phyloP scores from a whole-genome alignment of 192 early-diverging fungal species.

The Chytriomyces confervae region DNA sequence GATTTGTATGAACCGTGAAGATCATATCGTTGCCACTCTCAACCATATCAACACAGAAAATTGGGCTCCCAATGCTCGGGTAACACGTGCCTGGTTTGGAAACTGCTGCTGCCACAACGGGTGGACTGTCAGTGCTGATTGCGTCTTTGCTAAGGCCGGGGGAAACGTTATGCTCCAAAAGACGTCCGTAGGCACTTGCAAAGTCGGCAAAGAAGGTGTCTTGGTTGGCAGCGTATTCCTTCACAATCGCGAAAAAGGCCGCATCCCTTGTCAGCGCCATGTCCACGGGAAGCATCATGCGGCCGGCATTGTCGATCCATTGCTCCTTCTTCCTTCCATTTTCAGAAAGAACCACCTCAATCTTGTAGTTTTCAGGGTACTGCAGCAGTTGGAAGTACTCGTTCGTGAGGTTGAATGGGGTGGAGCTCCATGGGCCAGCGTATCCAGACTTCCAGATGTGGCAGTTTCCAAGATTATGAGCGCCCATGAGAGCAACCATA shows the following conservation, averaged over 20 bases:
- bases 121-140: too few species aligned
- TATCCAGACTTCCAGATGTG: slow-evolving; percentile 71
- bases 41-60: not conserved
- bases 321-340: not conserved
- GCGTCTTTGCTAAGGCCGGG: not conserved
- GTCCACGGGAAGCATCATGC: slow-evolving; percentile 12
- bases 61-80: not conserved
- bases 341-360: not conserved
- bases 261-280: slow-evolving; percentile 26
- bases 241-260: not conserved
- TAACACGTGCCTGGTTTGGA: not conserved
- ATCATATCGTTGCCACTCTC: not conserved
- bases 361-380: not conserved
- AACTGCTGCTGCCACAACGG: too few species aligned
- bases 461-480: slow-evolving; percentile 69
- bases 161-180: slow-evolving; percentile 1
- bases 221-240: slow-evolving; percentile 30
- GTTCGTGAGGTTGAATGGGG: slow-evolving; percentile 45
- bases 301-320: not conserved
- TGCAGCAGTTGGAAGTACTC: slow-evolving; percentile 44
- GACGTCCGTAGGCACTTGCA: not conserved
- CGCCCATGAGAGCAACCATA: slow-evolving; percentile 73
- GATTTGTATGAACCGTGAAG: slow-evolving; percentile 3
- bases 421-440: slow-evolving; percentile 55
- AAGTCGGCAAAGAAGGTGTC: slow-evolving; percentile 22